Conservation (phyloP, 176 grass and related monocot genomes). For the Ampelocalamus luodianensis region DNA sequence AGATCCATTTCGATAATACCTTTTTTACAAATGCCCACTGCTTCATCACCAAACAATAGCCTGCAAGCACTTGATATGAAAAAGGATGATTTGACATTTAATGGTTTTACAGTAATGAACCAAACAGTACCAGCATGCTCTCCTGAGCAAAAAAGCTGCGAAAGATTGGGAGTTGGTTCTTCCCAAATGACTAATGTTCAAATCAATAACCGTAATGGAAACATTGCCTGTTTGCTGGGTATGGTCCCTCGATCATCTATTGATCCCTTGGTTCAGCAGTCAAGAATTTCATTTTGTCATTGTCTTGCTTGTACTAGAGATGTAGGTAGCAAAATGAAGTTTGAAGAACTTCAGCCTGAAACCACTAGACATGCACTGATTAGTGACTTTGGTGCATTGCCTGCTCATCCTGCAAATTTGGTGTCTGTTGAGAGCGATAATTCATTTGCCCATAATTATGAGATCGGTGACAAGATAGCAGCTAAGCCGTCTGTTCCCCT, state of each 20-base stretch:
- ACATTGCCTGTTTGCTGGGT: conserved; percentile 33
- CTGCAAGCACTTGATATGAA: conserved; percentile 42
- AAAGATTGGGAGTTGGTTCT: conserved; percentile 33
- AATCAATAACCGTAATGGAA: conserved; percentile 41
- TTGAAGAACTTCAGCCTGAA: conserved; percentile 38
- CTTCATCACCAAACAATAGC: conserved; percentile 48
- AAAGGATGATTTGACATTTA: conserved; percentile 40
- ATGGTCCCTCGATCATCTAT: conserved; percentile 44
- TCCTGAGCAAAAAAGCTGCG: conserved; percentile 33
- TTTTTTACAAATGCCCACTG: conserved; percentile 53
- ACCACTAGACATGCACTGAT: conserved; percentile 2
- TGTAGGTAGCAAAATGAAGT: conserved; percentile 28
- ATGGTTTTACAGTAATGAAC: conserved; percentile 37
- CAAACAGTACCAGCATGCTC: conserved; percentile 32
- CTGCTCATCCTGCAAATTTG: conserved; percentile 39
- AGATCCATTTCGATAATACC: conserved; percentile 85
- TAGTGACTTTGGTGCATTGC: conserved; percentile 31
- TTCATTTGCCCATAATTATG: conserved; percentile 28
- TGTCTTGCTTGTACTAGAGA: conserved; percentile 47
- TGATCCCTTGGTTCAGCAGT: conserved; percentile 47
- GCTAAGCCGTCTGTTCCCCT: conserved; percentile 35
- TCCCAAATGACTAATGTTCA: conserved; percentile 34
- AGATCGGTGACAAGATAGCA: conserved; percentile 31
- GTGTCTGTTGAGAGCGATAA: conserved; percentile 25
- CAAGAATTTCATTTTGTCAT: conserved; percentile 36